Conservation (phyloP, 768 basidiomycete genomes). For the Solioccasus polychromus region DNA sequence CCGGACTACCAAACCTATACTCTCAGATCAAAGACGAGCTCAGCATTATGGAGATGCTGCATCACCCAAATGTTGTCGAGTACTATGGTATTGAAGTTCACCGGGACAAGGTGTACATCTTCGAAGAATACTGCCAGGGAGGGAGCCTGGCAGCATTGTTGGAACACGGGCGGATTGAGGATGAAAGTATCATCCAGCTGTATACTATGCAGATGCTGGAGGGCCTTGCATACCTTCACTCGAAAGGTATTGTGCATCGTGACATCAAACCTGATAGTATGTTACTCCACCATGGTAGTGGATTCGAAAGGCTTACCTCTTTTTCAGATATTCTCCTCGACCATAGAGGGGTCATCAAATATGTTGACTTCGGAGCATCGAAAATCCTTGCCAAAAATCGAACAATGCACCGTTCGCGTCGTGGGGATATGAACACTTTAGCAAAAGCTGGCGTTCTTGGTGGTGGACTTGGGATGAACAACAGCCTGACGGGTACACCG, state of each 20-base stretch:
- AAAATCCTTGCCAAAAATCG: slow-evolving; percentile 92
- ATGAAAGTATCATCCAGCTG: slow-evolving; percentile 91
- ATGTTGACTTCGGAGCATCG: slow-evolving; percentile 96
- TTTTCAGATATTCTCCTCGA: slow-evolving; percentile 87
- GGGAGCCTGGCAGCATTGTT: slow-evolving; percentile 87
- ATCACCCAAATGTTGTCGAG: slow-evolving; percentile 96
- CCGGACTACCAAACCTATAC: slow-evolving; percentile 83
- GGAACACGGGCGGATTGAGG: slow-evolving; percentile 93
- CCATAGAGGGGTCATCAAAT: slow-evolving; percentile 89
- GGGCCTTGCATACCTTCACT: slow-evolving; percentile 91
- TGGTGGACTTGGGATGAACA: slow-evolving; percentile 56
- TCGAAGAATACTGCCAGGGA: slow-evolving; percentile 97
- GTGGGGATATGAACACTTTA: slow-evolving; percentile 41
- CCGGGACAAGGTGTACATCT: slow-evolving; percentile 97
- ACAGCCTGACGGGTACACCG: slow-evolving; percentile 93
- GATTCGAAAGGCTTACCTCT: slow-evolving; percentile 8
- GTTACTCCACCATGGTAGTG: slow-evolving; percentile 31
- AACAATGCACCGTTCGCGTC: slow-evolving; percentile 71
- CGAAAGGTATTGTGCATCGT: slow-evolving; percentile 88
- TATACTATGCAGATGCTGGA: slow-evolving; percentile 98
- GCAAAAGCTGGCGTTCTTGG: slow-evolving; percentile 34
- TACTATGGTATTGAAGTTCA: slow-evolving; percentile 99
- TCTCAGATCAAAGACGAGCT: slow-evolving; percentile 95
- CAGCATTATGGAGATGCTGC: slow-evolving; percentile 96
- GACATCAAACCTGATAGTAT: slow-evolving; percentile 98